Base-by-base conservation (phyloP, 2,329 filamentous ascomycete genomes). In the Aureobasidium mangrovei region DNA sequence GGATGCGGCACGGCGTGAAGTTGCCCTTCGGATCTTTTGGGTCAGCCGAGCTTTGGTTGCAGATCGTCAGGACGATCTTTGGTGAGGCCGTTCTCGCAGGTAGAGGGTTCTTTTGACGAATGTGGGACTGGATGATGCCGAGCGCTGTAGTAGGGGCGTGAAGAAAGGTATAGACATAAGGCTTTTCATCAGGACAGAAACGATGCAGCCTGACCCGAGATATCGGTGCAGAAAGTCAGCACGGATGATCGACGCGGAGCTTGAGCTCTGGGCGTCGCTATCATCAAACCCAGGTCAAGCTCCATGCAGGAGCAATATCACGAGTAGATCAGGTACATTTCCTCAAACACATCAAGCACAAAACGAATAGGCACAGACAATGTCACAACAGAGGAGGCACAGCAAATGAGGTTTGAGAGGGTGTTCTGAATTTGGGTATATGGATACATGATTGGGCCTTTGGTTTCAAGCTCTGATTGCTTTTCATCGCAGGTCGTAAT, bases 371-470 rank as follows among this genome's bases (percentile, higher is more conserved):
- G 29, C 18, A 41, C n/a, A 10, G 26, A 35, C 32, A 35, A 35
- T 7, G 6, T 35, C 6, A 7, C 6, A 35, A 35, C 10, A 10
- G 32, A 35, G 32, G 10, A 7, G n/a, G n/a, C 36, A 39, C 12
- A 12, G n/a, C n/a, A 27, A 31, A 18, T 51, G 29, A 51, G 29
- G 38, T 51, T 41, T 51, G n/a, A 33, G 47, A 35, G 47, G 18
- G 26, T 26, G 6, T 53, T 38, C 12, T 44, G 29, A 53, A 43
- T 53, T 35, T 29, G 39, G 39, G 39, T 43, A 53, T 44, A 42
- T 52, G 27, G 40, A 53, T 53, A 53, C 49, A 53, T 53, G 38
- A 26, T 28, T n/a, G 42, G n/a, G 26, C 49, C 49, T 43, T 53
- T 38, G 49, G 38, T 29, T 38, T 26, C 36, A 43, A 44, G 49